Conservation (phyloP, 805 yeast species). For the Clavispora vitiphila region DNA sequence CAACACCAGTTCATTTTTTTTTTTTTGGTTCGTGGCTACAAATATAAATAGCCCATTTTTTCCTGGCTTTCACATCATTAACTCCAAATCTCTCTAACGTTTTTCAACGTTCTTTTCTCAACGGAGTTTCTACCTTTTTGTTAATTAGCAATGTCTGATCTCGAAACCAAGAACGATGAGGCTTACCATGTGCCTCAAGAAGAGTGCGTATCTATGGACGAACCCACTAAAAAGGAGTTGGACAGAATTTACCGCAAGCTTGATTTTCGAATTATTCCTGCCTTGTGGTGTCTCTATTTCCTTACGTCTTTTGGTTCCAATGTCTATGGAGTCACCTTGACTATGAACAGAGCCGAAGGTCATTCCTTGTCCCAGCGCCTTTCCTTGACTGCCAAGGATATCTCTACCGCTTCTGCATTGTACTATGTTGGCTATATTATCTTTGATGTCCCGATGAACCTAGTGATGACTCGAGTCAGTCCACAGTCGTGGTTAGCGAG, state of each 20-base stretch:
- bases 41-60: background rate
- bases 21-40: background rate
- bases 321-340: constrained; percentile 73
- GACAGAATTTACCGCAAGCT: constrained; percentile 56
- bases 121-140: background rate
- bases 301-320: constrained; percentile 73
- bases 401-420: constrained; percentile 72
- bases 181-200: background rate
- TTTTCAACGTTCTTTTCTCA: too few species aligned
- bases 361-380: constrained; percentile 59
- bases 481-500: constrained; percentile 85
- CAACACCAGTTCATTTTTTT: background rate
- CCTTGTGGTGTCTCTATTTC: constrained; percentile 75
- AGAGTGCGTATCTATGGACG: background rate
- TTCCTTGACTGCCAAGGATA: constrained; percentile 48
- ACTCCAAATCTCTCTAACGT: background rate
- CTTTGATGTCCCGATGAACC: constrained; percentile 85
- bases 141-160: background rate
- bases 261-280: constrained; percentile 73
- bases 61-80: background rate
- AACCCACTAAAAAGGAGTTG: constrained; percentile 21
- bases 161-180: background rate
- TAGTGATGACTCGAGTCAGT: constrained; percentile 74
- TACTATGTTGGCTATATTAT: constrained; percentile 79
- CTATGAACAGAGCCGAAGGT: constrained; percentile 62